These are phyloP conservation scores for Sinapis alba DNA, from an alignment of 441 rosid species.

Conservation along the genomic window DNA sequence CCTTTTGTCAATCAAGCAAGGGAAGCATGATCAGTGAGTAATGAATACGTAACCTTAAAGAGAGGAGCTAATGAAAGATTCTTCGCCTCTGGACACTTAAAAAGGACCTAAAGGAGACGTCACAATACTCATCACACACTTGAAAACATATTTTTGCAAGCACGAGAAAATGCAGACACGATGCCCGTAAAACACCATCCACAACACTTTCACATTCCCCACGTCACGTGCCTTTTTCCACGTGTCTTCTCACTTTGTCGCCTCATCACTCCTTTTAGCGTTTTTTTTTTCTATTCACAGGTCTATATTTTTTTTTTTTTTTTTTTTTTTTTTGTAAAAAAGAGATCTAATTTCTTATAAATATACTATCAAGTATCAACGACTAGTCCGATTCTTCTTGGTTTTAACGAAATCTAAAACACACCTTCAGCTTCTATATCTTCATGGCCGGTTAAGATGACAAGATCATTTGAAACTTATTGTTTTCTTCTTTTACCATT, in stretches of 20 bases:
- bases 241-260: constrained; percentile 28
- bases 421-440: not conserved
- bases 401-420: not conserved
- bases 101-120: constrained; percentile 40
- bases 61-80: constrained; percentile 35
- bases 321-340: no score
- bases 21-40: constrained; percentile 27
- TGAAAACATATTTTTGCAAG: constrained; percentile 17
- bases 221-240: constrained; percentile 50
- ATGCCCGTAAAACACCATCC: constrained; percentile 33
- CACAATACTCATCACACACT: constrained; percentile 29
- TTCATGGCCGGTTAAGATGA: not conserved
- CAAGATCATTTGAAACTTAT: not conserved
- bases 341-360: not conserved
- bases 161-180: constrained; percentile 31
- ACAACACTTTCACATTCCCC: constrained; percentile 39
- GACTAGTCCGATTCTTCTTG: not conserved
- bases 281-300: not conserved
- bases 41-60: constrained; percentile 32
- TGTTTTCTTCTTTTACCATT: no score
- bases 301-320: no score
- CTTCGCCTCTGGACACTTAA: constrained; percentile 25
- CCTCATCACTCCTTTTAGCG: not conserved
- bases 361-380: not conserved
- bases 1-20: constrained; percentile 4